Evolutionary conservation across 192 early-diverging fungal species (phyloP), one percentile per base, ranked within the genome.

Genomic region (Coemansia sp.): DNA sequence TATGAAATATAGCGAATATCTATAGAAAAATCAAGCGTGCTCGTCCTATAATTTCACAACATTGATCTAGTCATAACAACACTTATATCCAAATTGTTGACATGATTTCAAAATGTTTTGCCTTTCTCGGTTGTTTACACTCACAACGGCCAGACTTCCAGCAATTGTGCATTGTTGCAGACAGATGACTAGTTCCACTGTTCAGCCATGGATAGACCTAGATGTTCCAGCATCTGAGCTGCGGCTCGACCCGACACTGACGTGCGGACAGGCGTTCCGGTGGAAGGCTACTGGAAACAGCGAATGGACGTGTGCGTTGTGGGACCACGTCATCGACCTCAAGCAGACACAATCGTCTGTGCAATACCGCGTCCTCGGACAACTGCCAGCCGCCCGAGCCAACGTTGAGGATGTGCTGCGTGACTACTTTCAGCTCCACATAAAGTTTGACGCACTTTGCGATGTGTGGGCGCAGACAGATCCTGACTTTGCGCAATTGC

Each of bases 391-490:
- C 17, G 39, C 52, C 19, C n/a, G 27, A 12, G 17, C n/a, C 7
- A 66, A 54, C 47, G 64, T 64, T 27, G 79, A 23, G 15, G 58
- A 50, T 38, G 50, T 48, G 15, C 67, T 91, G 4, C 69, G 49
- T 5, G 92, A 93, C 53, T 98, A 98, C 59, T 95, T 98, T 50
- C 94, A 93, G 63, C 85, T 96, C 48, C 65, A 90, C n/a, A 73
- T 90, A 14, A 79, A 78, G 17, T 62, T 96, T 9, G 68, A 66
- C 5, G 73, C 72, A 27, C 83, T 85, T 6, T 91, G 87, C 68
- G 63, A 68, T 9, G 62, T 68, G 14, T 88, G 89, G 87, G 80
- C 85, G 43, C 66, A 66, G 5, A 61, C 62, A 1, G 93, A 96
- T 59, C 64, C 71, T 1, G 86, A 92, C 37, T 95, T 98, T 60